Percentiles rank a stretch among this genome's conserved stretches.
phyloP scores from a whole-genome alignment of 2,329 filamentous ascomycete species.

The Stenocarpella maydis region DNA sequence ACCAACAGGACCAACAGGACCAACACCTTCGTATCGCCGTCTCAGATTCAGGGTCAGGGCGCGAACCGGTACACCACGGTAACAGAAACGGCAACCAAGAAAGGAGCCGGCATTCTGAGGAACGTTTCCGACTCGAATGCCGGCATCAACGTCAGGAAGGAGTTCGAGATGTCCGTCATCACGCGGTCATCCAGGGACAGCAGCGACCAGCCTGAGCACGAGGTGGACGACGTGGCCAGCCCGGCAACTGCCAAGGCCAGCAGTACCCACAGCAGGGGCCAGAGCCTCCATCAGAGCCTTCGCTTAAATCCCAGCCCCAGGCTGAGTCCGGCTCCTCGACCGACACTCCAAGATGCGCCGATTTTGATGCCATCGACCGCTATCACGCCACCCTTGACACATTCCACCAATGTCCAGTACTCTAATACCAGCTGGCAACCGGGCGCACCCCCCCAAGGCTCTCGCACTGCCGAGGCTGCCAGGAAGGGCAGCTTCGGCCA shows the following conservation, averaged over 20 bases:
- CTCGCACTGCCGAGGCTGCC: background rate
- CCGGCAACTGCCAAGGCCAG: constrained; percentile 19
- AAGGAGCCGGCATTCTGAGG: background rate
- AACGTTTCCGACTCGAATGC: constrained; percentile 6
- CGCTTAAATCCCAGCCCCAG: constrained; percentile 7
- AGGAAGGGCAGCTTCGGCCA: constrained; percentile 22
- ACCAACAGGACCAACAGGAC: too few relatives aligned
- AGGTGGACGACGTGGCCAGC: constrained; percentile 30
- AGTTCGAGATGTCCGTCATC: constrained; percentile 35
- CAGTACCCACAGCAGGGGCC: constrained; percentile 21
- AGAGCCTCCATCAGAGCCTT: constrained; percentile 1
- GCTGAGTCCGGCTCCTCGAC: constrained; percentile 16
- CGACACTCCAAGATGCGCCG: constrained; percentile 9
- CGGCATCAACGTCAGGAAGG: constrained; percentile 29
- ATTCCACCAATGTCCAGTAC: background rate
- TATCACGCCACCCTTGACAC: background rate
- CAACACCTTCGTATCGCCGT: constrained; percentile 29
- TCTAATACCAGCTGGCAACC: background rate
- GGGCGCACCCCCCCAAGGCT: constrained; percentile 20
- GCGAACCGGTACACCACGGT: background rate
- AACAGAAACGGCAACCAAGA: constrained; percentile 10
- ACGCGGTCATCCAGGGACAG: constrained; percentile 30
- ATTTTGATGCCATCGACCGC: constrained; percentile 1
- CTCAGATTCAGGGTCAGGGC: constrained; percentile 19
- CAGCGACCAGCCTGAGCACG: constrained; percentile 28